Evolutionary conservation across 148 eudicot species (phyloP), one percentile per base, ranked within the genome.

Genomic region (Camellia lanceoleosa): DNA sequence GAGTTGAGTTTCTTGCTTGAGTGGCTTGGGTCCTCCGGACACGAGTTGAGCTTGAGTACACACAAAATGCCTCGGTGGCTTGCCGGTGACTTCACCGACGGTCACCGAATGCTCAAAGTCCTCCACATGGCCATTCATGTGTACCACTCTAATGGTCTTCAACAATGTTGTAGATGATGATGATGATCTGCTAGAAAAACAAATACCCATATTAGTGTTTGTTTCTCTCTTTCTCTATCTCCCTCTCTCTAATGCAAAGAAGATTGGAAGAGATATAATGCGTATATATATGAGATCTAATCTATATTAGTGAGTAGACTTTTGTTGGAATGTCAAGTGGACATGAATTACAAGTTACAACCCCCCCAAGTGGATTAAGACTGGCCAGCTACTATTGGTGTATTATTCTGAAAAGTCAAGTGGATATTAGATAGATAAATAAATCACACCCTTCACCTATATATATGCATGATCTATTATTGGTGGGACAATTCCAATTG

Each of bases 1-100:
- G 44, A 87, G 81, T 10, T 41, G 52, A 2, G 84, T 56, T 0
- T 59, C 77, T 1, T 71, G 73, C 18, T 81, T 79, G n/a, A 85
- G 81, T 14, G 84, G 85, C 44, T 71, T 69, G 1, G 76, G 55
- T n/a, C 78, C 75, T 5, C 78, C 62, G 11, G 81, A 70, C 3
- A 83, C 73, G 9, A 87, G 83, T 60, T 85, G 86, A 8, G 83
- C 77, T 15, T 43, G 83, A 3, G 90, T 81, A 80, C 81, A 83
- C 4, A 87, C 23, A 43, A 87, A 79, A 7, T 85, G 80, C 63
- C 70, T 73, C 15, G 78, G 49, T 5, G 77, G 79, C 2, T 73
- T 68, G 2, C 81, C 82, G 18, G 75, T 79, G 14, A 85, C 78
- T 76, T 83, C 86, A 18, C 19, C 42, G 1, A 70, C 85, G 0